Evolutionary conservation across 805 yeast species (phyloP), one percentile per base, ranked within the genome.

Genomic region (Teunomyces tritomae): DNA sequence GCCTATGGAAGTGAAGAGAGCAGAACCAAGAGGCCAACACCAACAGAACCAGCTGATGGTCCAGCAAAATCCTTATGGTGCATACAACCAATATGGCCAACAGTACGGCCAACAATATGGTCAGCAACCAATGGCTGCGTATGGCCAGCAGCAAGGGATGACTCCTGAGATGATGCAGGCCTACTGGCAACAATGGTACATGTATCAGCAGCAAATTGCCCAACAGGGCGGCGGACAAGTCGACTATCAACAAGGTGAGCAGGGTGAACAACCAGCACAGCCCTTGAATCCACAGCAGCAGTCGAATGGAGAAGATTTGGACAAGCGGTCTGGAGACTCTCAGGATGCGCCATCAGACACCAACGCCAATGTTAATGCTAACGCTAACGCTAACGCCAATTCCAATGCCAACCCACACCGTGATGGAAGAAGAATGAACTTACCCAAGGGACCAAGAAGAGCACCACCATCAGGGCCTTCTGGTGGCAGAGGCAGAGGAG

Each of bases 1-100:
- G 60, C 78, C 84, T 47, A 85, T 87, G 81, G 94, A 87, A 67
- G 87, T 87, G 51, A 87, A 87, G 62, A 79, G 89, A 63, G 94
- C 94, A 3, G 91, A 84, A 63, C 91, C 92, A 57, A 78, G 92
- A 67, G 84, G 84, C 55, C 85, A 80, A 64, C 89, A 84, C 47
- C 75, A 70, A 45, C 75, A 64, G 52, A 60, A 61, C 44, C 74
- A 66, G 47, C 44, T 44, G 34, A 50, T 48, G 28, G 54, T 55
- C 47, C 59, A 56, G 9, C 59, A 52, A 17, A 62, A 62, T 50
- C 68, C 63, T 36, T 58, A 47, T 45, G 51, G 48, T 65, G 56
- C 46, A 54, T 58, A 58, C 66, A 53, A 51, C 57, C 59, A 56
- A 11, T 60, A 59, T 26, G 57, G 56, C 60, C 55, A 52, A 57